Conservation (phyloP, 2,329 filamentous ascomycete genomes). For the Xylariales sp. region DNA sequence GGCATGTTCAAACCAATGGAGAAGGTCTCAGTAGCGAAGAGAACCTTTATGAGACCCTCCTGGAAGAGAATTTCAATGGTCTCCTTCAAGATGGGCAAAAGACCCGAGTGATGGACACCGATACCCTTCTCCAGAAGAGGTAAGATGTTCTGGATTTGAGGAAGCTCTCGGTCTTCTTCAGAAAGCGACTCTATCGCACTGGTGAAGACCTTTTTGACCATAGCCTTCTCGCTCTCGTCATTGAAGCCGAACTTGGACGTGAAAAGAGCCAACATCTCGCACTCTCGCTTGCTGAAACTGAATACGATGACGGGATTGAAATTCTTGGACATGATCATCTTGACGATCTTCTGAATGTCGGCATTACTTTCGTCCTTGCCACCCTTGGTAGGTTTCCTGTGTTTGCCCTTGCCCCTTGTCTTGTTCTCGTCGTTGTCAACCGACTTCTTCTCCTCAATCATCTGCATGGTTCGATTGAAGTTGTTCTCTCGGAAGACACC, state of each 20-base stretch:
- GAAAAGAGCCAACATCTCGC: slow-evolving; percentile 82
- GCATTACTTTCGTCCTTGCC: slow-evolving; percentile 65
- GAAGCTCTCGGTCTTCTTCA: slow-evolving; percentile 81
- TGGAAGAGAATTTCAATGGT: slow-evolving; percentile 99
- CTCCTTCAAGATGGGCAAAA: slow-evolving; percentile 94
- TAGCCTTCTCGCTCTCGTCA: slow-evolving; percentile 88
- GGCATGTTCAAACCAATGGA: slow-evolving; percentile 99
- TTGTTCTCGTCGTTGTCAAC: slow-evolving; percentile 79
- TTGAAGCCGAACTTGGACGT: slow-evolving; percentile 91
- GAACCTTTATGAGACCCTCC: slow-evolving; percentile 93
- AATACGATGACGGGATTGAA: slow-evolving; percentile 99
- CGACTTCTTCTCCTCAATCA: slow-evolving; percentile 83
- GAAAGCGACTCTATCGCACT: slow-evolving; percentile 91
- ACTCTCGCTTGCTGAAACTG: slow-evolving; percentile 98
- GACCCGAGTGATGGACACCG: slow-evolving; percentile 92
- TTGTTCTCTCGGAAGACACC: slow-evolving; percentile 94
- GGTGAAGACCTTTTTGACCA: slow-evolving; percentile 91
- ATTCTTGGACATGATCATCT: slow-evolving; percentile 97
- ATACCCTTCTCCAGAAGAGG: slow-evolving; percentile 88
- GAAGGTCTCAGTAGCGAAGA: slow-evolving; percentile 98
- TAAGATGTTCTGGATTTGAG: slow-evolving; percentile 86
- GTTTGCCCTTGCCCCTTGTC: slow-evolving; percentile 80
- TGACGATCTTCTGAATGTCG: slow-evolving; percentile 96
- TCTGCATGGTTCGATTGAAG: slow-evolving; percentile 91
- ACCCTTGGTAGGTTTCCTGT: slow-evolving; percentile 88